phyloP scores from a whole-genome alignment of 768 basidiomycete genomes.

The Chiua virens region DNA sequence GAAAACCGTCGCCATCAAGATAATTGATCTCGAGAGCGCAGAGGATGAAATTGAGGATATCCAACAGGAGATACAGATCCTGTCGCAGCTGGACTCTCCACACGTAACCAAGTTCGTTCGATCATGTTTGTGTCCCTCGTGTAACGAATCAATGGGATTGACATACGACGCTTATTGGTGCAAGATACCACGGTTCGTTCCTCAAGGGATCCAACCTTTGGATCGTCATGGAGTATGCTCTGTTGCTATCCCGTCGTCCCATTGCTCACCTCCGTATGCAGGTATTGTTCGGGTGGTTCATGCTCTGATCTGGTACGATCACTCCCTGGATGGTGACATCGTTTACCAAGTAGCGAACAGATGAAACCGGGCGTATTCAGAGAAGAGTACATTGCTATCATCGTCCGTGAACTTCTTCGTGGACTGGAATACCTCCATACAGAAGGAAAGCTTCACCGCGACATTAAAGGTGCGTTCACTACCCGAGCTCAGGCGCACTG shows the following conservation, averaged over 20 bases:
- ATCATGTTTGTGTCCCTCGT: conserved; percentile 23
- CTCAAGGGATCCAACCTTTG: conserved; percentile 95
- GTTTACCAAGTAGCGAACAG: conserved; percentile 41
- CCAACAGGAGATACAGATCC: conserved; percentile 97
- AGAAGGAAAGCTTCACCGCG: conserved; percentile 97
- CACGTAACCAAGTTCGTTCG: conserved; percentile 88
- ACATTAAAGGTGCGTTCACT: conserved; percentile 82
- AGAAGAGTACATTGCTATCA: conserved; percentile 98
- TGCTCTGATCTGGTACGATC: conserved; percentile 89
- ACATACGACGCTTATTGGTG: conserved; percentile 26
- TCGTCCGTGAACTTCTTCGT: conserved; percentile 85
- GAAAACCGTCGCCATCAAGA: conserved; percentile 98
- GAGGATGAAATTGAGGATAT: conserved; percentile 99
- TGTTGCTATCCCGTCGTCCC: neutral
- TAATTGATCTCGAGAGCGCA: conserved; percentile 97
- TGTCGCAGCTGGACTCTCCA: conserved; percentile 93
- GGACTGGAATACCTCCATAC: conserved; percentile 95
- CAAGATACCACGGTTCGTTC: conserved; percentile 92
- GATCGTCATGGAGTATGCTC: conserved; percentile 95
- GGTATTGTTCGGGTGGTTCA: conserved; percentile 97
- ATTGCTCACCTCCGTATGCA: conserved; percentile 29
- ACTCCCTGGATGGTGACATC: neutral
- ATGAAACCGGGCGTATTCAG: conserved; percentile 98
- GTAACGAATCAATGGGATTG: conserved; percentile 34
- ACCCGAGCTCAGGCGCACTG: neutral